Evolutionary conservation across 495 filamentous ascomycete species (phyloP).

Genomic region (Trichodelitschia bisporula): DNA sequence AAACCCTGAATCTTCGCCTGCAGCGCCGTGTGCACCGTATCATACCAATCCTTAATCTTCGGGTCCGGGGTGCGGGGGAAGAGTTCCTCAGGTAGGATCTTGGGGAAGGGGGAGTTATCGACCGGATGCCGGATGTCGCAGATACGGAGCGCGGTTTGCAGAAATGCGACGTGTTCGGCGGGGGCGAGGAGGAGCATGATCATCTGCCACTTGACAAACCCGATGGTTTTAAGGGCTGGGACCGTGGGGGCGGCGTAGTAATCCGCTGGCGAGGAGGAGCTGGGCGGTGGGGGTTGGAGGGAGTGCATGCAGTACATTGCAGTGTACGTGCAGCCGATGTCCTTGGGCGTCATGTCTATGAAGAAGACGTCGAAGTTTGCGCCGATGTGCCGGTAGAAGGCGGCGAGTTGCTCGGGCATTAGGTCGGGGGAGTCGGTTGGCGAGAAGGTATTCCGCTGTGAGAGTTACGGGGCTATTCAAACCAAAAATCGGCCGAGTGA

Average conservation of each 20-base stretch:
- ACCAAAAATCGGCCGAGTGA: conserved; percentile 3
- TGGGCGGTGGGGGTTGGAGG: conserved; percentile 31
- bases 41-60: conserved; percentile 68
- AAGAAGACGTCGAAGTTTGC: conserved; percentile 83
- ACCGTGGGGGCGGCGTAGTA: conserved; percentile 51
- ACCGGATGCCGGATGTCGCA: conserved; percentile 54
- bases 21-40: conserved; percentile 34
- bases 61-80: conserved; percentile 54
- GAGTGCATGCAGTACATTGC: conserved; percentile 56
- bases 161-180: conserved; percentile 59
- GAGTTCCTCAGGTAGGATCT: conserved; percentile 43
- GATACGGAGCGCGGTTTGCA: conserved; percentile 55
- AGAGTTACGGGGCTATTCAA: background rate
- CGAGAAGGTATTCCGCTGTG: conserved; percentile 35
- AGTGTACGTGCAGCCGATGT: conserved; percentile 78
- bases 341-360: conserved; percentile 42
- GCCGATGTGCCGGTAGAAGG: conserved; percentile 71
- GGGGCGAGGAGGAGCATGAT: conserved; percentile 78
- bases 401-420: conserved; percentile 58
- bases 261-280: conserved; percentile 19
- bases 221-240: conserved; percentile 56
- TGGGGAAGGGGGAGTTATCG: conserved; percentile 48
- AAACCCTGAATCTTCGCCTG: too few relatives aligned
- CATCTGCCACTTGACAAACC: conserved; percentile 84
- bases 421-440: conserved; percentile 38